Base-by-base conservation (phyloP, 1,284 basidiomycete genomes). In the Trichosporon sp. region DNA sequence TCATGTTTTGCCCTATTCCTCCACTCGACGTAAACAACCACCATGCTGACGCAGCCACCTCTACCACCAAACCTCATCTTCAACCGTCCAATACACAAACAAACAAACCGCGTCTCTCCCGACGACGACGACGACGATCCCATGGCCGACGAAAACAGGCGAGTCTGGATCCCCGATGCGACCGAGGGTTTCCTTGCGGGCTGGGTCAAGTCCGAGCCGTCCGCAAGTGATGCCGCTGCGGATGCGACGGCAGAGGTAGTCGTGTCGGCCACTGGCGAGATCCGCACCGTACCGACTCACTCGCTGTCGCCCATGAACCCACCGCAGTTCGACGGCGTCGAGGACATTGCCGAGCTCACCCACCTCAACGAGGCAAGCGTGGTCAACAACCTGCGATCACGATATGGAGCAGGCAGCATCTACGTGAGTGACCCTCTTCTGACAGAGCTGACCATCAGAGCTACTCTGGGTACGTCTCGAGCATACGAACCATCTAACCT, bases 361-460 rank as follows among this genome's bases (percentile, higher is more conserved):
- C 98, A 96, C 84, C 87, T 99, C 73, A 99, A 99, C 83, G 97
- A 99, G 87, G 96, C 97, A 10, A 96, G 94, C 77, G 97, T 99
- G 37, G 96, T 99, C 31, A 95, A 99, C 82, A 98, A 99, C 84
- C 88, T 99, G 40, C 89, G 94, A 73, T 86, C 94, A 76, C 88
- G 97, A 80, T 99, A 96, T 84, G 92, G 92, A 68, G 92, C 92
- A 65, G 93, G 93, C 37, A 91, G 92, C 71, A 98, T 99, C 78
- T 99, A 99, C 85, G 96, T 97, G 82, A 85, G 94, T 89, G 40
- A 10, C 7, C 26, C 11, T 65, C 26, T 19, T 43, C 6, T 21
- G 21, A 65, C 56, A 51, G 7, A n/a, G 51, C 67, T 73, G 37
- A 73, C 69, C 32, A 51, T 32, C 63, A 84, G 82, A 84, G 82